Evolutionary conservation across 2,329 filamentous ascomycete genomes (phyloP), one percentile per base, ranked within the genome.

Genomic region (Penicillium sp.): DNA sequence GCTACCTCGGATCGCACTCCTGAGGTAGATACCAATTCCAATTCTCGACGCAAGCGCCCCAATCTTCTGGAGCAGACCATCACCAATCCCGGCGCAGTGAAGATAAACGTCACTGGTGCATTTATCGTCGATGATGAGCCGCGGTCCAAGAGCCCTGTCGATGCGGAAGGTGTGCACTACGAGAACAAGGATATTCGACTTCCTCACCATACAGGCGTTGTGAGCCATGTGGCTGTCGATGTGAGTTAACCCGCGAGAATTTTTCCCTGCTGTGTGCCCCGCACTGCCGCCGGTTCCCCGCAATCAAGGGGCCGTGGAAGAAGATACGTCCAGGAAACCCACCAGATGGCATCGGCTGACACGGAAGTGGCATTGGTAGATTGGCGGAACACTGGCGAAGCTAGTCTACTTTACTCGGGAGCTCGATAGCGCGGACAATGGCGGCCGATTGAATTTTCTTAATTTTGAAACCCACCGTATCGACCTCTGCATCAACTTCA

Each of bases 381-480:
- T 99, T 70, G 93, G 93, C 57, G 93, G 93, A 59, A 95, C 91
- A 13, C 78, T 99, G 29, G 91, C 90, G 58, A 99, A 99, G 75
- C 82, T 99, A 38, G 93, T 99, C 52, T 99, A 96, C 76, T 97
- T 97, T 67, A 93, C 91, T 14, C 87, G 89, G 57, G 93, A 97
- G 72, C 81, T 87, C 35, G 81, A 87, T 65, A 87, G 86, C 11
- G 81, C 79, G 25, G 87, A 91, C 60, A 84, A 87, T 41, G 93
- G 93, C 48, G 93, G 93, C 47, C 84, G 93, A 19, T 78, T 99
- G 46, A 95, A 95, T 72, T 99, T 99, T 67, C 80, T 95, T 64
- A 95, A 86, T 64, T 97, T 97, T 73, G 93, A 99, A 75, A 97
- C 93, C 4, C 89, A 96, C 64, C 83, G 84, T 51, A 95, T 99